Evolutionary conservation across 2,329 filamentous ascomycete genomes (phyloP).

Genomic region (Ilyonectria destructans): DNA sequence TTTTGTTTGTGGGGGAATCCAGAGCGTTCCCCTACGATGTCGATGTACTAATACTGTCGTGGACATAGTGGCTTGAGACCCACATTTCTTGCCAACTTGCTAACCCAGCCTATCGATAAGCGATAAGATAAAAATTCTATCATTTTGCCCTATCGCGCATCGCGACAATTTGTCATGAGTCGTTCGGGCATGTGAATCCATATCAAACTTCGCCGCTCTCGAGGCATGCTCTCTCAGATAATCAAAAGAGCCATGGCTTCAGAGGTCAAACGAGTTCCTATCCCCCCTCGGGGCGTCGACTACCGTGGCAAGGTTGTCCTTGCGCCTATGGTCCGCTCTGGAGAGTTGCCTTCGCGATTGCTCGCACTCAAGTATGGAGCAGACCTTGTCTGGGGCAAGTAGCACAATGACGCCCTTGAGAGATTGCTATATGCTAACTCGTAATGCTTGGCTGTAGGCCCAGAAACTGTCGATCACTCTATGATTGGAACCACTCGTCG

Average conservation of each 20-base stretch:
- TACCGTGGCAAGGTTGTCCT: slow-evolving; percentile 95
- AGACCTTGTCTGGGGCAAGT: slow-evolving; percentile 93
- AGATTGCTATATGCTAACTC: slow-evolving; percentile 17
- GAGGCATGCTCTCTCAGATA: slow-evolving; percentile 53
- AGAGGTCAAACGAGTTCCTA: slow-evolving; percentile 79
- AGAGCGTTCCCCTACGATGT: slow-evolving; percentile 7
- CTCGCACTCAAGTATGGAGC: slow-evolving; percentile 95
- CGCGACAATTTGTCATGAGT: slow-evolving; percentile 36
- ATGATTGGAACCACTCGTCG: slow-evolving; percentile 89
- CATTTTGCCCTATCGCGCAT: slow-evolving; percentile 39
- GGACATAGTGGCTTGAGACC: slow-evolving; percentile 4
- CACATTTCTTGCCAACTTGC: background rate
- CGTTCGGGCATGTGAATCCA: slow-evolving; percentile 26
- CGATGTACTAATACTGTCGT: background rate
- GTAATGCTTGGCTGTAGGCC: slow-evolving; percentile 67
- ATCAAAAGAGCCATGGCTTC: slow-evolving; percentile 72
- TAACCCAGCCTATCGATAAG: slow-evolving; percentile 43
- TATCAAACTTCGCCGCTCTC: slow-evolving; percentile 12
- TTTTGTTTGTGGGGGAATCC: slow-evolving; percentile 24
- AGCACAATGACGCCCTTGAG: background rate
- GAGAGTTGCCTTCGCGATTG: slow-evolving; percentile 91
- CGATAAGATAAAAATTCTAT: slow-evolving; percentile 42
- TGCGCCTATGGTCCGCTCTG: slow-evolving; percentile 98
- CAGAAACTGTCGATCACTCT: slow-evolving; percentile 93
- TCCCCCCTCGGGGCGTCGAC: slow-evolving; percentile 90